Conservation (phyloP, 1,139 yeast genomes). For the Hemisphaericaspora xylofermentans region DNA sequence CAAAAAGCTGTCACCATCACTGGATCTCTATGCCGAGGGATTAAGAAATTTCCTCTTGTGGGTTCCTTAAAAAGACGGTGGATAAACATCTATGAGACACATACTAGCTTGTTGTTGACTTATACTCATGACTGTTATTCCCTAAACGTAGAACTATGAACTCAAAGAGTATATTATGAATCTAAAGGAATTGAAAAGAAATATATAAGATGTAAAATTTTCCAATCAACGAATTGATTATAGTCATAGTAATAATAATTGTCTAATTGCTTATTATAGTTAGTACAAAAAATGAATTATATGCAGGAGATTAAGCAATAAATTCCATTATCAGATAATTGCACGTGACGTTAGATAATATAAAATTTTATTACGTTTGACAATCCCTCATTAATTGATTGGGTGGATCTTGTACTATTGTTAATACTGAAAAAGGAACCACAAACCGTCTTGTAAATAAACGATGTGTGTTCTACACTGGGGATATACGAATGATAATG, state of each 20-base stretch:
- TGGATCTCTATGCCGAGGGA: too few species aligned
- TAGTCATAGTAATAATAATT: too few species aligned
- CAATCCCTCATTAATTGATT: too few species aligned
- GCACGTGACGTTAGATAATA: constrained; percentile 23
- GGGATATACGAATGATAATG: too few species aligned
- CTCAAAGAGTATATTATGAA: not conserved
- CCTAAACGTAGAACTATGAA: not conserved
- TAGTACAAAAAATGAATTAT: too few species aligned
- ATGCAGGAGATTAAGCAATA: constrained; percentile 10
- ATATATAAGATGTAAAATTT: constrained; percentile 1
- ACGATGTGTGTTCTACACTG: too few species aligned
- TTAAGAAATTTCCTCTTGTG: too few species aligned
- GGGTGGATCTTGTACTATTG: too few species aligned
- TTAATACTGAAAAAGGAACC: too few species aligned
- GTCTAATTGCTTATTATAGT: too few species aligned
- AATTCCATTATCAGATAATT: constrained; percentile 15
- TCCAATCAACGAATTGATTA: too few species aligned
- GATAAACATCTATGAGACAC: constrained; percentile 3
- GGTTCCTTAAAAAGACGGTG: not conserved
- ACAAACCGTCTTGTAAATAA: too few species aligned
- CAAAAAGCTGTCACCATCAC: not conserved
- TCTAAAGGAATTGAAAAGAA: not conserved
- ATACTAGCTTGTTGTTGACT: constrained; percentile 17
- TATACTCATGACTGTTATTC: constrained; percentile 12
- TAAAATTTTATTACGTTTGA: not conserved